Conservation (phyloP, 1,139 yeast species). For the Pichia sp. region DNA sequence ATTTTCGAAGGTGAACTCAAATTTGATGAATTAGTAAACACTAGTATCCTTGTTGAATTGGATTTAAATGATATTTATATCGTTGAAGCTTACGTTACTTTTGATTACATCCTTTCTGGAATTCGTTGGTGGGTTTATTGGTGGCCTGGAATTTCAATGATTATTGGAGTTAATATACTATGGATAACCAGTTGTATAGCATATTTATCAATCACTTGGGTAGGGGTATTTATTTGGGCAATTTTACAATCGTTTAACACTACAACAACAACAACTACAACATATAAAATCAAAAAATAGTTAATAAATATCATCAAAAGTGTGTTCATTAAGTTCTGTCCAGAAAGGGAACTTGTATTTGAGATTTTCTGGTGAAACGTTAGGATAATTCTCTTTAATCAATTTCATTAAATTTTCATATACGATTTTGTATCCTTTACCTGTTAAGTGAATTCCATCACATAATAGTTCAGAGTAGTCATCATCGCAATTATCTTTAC, state of each 20-base stretch:
- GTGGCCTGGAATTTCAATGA: constrained; percentile 18
- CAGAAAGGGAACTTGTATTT: constrained; percentile 10
- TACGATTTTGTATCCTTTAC: constrained; percentile 48
- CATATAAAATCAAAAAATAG: too few species aligned
- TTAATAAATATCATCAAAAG: constrained; percentile 1
- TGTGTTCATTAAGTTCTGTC: constrained; percentile 1
- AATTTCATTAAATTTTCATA: constrained; percentile 36
- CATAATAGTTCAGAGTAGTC: constrained; percentile 19
- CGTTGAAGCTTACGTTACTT: constrained; percentile 7
- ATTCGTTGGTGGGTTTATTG: constrained; percentile 17
- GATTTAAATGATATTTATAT: constrained; percentile 12
- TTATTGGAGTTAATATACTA: constrained; percentile 12
- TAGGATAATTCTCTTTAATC: constrained; percentile 41
- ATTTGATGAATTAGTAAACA: constrained; percentile 4
- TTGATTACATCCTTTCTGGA: constrained; percentile 15
- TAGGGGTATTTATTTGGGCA: constrained; percentile 4
- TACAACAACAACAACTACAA: not conserved
- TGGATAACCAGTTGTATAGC: constrained; percentile 11
- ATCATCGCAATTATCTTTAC: not conserved
- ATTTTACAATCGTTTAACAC: not conserved
- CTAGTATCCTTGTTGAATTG: constrained; percentile 13
- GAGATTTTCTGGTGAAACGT: constrained; percentile 18
- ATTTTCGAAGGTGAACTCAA: constrained; percentile 9
- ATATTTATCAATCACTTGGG: constrained; percentile 11
- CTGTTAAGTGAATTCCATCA: constrained; percentile 61